Percentiles rank a stretch among this genome's conserved stretches.
Conservation (phyloP, 805 yeast genomes). For the Ogataea minuta region DNA sequence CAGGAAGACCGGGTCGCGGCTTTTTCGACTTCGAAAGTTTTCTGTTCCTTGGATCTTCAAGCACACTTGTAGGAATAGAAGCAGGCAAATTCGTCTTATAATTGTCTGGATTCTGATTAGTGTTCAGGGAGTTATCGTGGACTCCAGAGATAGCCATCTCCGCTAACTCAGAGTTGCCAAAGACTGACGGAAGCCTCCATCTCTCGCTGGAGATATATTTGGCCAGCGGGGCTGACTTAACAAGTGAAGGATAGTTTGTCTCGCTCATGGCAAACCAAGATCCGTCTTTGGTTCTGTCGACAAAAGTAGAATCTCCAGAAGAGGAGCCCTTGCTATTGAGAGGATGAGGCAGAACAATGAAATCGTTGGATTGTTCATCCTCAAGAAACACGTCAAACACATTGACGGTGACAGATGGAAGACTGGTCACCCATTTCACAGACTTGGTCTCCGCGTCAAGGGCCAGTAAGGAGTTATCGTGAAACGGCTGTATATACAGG, state of each 20-base stretch:
- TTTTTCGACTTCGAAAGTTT: slow-evolving; percentile 3
- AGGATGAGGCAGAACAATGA: slow-evolving; percentile 69
- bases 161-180: slow-evolving; percentile 39
- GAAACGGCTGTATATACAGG: slow-evolving; percentile 78
- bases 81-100: slow-evolving; percentile 25
- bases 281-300: slow-evolving; percentile 60
- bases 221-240: slow-evolving; percentile 75
- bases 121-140: slow-evolving; percentile 35
- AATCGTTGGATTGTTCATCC: slow-evolving; percentile 29
- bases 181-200: slow-evolving; percentile 41
- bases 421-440: slow-evolving; percentile 74
- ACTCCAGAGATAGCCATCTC: slow-evolving; percentile 49
- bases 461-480: slow-evolving; percentile 76
- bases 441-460: slow-evolving; percentile 65
- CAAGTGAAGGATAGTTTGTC: slow-evolving; percentile 72
- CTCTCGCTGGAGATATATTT: slow-evolving; percentile 49
- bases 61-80: slow-evolving; percentile 23
- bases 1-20: slow-evolving; percentile 13
- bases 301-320: slow-evolving; percentile 48
- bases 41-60: slow-evolving; percentile 16
- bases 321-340: slow-evolving; percentile 32
- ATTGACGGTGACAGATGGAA: slow-evolving; percentile 70
- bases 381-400: slow-evolving; percentile 70
- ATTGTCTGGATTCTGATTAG: slow-evolving; percentile 14
- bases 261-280: slow-evolving; percentile 89